These are phyloP conservation scores for Cyberlindnera euphorbiiphila DNA, from an alignment of 805 yeast genomes.

Conservation along the genomic window DNA sequence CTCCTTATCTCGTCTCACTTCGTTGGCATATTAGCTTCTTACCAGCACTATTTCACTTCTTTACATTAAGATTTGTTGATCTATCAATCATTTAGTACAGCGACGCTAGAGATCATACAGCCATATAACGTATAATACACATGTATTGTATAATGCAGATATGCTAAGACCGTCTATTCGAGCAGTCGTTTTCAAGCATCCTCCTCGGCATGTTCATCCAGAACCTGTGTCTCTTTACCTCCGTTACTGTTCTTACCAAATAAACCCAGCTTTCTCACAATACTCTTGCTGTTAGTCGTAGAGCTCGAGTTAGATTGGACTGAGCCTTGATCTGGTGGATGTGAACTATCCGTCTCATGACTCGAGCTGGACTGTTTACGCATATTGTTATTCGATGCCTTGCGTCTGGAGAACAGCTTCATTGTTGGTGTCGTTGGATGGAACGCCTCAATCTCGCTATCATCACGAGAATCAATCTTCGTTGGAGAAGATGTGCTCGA, in stretches of 20 bases:
- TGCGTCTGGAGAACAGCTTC: conserved; percentile 24
- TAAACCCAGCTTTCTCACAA: conserved; percentile 26
- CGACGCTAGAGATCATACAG: too few relatives aligned
- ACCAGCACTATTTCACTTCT: too few relatives aligned
- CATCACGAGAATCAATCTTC: conserved; percentile 16
- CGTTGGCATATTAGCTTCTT: too few relatives aligned
- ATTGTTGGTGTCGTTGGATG: conserved; percentile 14
- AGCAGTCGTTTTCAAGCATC: too few relatives aligned
- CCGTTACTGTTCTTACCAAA: conserved; percentile 19
- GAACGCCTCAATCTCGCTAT: conserved; percentile 21
- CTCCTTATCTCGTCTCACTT: too few relatives aligned
- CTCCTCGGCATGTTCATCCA: conserved; percentile 23
- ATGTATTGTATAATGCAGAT: too few relatives aligned
- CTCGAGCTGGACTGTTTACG: conserved; percentile 24
- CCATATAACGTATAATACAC: too few relatives aligned
- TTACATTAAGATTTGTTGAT: too few relatives aligned
- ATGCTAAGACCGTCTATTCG: too few relatives aligned
- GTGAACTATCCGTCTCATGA: conserved; percentile 9
- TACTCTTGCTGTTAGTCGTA: conserved; percentile 17
- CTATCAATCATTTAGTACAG: too few relatives aligned
- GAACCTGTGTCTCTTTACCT: conserved; percentile 13
- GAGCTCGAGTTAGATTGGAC: conserved; percentile 12
- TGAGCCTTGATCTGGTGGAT: conserved; percentile 8
- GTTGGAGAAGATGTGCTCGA: conserved; percentile 13
- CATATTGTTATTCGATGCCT: conserved; percentile 11